Evolutionary conservation across 2,329 filamentous ascomycete genomes (phyloP), one percentile per base, ranked within the genome.

Genomic region (Microdochium bolleyi): DNA sequence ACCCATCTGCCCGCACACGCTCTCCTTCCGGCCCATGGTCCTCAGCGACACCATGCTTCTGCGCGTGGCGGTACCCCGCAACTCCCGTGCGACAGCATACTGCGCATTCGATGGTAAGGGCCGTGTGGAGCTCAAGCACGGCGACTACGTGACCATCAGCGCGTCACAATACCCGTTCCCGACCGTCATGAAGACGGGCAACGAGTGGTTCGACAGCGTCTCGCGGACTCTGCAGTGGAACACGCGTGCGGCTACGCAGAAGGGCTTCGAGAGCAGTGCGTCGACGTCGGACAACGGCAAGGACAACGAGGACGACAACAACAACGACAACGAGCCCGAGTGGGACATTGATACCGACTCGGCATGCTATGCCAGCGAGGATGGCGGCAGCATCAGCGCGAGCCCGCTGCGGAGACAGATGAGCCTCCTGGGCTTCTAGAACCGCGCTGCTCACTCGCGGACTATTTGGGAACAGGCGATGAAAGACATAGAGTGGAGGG

Each of bases 91-190:
- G 16, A 96, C 91, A 0, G 94, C 94, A 1, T 96, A 96, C 76
- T 96, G 92, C 67, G 90, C 91, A 41, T 99, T 99, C 67, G 94
- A 99, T 66, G 94, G 94, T 69, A 99, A 97, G 70, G 92, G 91
- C 53, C 90, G 94, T 50, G 83, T 99, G 46, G 92, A 99, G 70
- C 83, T 99, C 34, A 86, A 87, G 57, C 89, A 92, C 63, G 94
- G 94, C 52, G 94, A 99, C 71, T 89, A 92, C 62, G 94, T 99
- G 67, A 96, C 92, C 55, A 94, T 99, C 62, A 90, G 92, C 41
- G 94, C 94, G 3, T 95, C 89, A 27, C 91, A 95, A 67, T 99
- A 96, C 64, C 94, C 94, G 0, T 97, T 99, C 74, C 94, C 94
- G 2, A 97, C 94, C 1, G 92, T 99, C 46, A 89, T 95, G 54